A percentile compares a stretch with the other conserved stretches of the same genome.
phyloP scores from a whole-genome alignment of 768 basidiomycete species.

The Chalciporus pseudorubinellus region DNA sequence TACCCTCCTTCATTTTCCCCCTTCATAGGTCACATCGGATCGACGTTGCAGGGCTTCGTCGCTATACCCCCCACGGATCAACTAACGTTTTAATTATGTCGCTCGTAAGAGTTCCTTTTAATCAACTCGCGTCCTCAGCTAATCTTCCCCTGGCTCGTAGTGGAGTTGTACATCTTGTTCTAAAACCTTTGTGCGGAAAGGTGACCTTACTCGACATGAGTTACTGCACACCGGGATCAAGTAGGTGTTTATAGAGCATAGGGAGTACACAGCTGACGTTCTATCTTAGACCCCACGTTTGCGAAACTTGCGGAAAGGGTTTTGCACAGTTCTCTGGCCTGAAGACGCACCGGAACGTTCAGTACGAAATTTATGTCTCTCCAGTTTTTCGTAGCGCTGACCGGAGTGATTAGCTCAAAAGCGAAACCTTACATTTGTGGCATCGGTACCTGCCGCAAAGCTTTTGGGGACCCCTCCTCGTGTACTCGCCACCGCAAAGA shows the following conservation, averaged over 20 bases:
- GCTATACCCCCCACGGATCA: conserved; percentile 23
- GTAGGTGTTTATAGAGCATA: conserved; percentile 32
- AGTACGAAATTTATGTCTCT: conserved; percentile 44
- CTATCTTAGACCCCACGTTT: conserved; percentile 47
- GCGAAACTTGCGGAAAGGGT: conserved; percentile 48
- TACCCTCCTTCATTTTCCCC: conserved; percentile 6
- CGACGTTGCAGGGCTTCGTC: conserved; percentile 50
- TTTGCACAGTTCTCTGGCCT: conserved; percentile 63
- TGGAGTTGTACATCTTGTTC: conserved; percentile 44
- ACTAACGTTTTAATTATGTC: conserved; percentile 18
- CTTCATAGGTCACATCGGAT: conserved; percentile 12
- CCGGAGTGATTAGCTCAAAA: conserved; percentile 39
- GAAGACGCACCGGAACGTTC: conserved; percentile 61
- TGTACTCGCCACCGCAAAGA: conserved; percentile 63
- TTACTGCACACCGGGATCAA: conserved; percentile 47
- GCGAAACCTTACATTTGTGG: conserved; percentile 53
- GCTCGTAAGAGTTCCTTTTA: conserved; percentile 14
- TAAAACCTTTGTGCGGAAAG: conserved; percentile 53
- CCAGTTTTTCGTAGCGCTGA: conserved; percentile 9
- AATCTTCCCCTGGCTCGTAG: conserved; percentile 19
- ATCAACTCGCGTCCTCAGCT: background rate
- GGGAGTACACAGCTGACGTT: background rate
- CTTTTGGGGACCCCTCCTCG: conserved; percentile 71
- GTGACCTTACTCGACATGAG: conserved; percentile 60
- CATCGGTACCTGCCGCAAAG: conserved; percentile 42